These are phyloP conservation scores for Phialophora expanda DNA, from an alignment of 2,329 filamentous ascomycete species.

Conservation along the genomic window DNA sequence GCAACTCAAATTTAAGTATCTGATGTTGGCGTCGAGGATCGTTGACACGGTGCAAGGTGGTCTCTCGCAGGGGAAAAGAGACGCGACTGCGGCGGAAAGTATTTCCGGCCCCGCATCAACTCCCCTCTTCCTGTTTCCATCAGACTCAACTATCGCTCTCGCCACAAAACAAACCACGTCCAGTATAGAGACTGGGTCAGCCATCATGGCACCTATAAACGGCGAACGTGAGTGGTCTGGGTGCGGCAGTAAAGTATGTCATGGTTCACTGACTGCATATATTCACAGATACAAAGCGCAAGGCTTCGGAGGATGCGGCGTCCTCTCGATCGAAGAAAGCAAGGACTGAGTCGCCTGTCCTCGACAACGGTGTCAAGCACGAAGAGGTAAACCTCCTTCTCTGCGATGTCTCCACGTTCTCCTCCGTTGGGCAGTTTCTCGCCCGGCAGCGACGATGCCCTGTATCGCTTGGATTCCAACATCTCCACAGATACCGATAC, in stretches of 20 bases:
- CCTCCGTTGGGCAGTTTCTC: conserved; percentile 19
- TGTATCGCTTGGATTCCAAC: conserved; percentile 24
- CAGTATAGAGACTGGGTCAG: not conserved
- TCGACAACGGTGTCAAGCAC: conserved; percentile 37
- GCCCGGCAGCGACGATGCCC: conserved; percentile 12
- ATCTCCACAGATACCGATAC: conserved; percentile 22
- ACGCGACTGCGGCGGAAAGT: conserved; percentile 10
- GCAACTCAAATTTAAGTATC: not conserved
- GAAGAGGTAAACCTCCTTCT: conserved; percentile 28
- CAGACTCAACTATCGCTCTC: not conserved
- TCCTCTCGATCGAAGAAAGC: conserved; percentile 56
- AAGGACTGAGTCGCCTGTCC: conserved; percentile 54
- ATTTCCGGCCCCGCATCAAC: not conserved
- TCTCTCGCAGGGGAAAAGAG: conserved; percentile 3
- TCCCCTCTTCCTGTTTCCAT: not conserved
- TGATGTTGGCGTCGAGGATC: not conserved
- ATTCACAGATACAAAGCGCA: conserved; percentile 49
- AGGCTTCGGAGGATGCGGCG: conserved; percentile 56
- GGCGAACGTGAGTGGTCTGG: conserved; percentile 29
- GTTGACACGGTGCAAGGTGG: conserved; percentile 10
- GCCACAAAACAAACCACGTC: not conserved
- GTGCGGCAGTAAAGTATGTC: not conserved
- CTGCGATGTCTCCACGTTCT: conserved; percentile 8
- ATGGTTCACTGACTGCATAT: not conserved
- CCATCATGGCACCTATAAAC: conserved; percentile 28